Percentiles rank a stretch among this genome's conserved stretches.
These are phyloP conservation scores for Juncus effusus DNA, from an alignment of 176 grass and related monocot genomes.

Conservation along the genomic window DNA sequence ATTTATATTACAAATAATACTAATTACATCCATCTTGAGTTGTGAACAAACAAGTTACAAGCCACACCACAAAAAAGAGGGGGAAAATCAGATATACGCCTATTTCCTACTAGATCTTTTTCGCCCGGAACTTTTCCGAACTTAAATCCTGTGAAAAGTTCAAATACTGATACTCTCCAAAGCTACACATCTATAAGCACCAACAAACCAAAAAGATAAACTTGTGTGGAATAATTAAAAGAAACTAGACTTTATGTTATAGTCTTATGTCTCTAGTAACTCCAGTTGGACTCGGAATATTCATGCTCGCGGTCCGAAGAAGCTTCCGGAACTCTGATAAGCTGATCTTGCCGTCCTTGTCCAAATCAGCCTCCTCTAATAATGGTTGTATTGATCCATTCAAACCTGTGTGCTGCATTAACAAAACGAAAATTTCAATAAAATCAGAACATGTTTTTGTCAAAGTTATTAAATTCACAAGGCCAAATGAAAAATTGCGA, in stretches of 20 bases:
- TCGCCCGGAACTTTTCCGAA: constrained; percentile 11
- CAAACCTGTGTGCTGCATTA: constrained; percentile 62
- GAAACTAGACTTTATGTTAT: neutral
- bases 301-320: constrained; percentile 85
- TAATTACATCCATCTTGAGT: constrained; percentile 7
- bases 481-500: neutral
- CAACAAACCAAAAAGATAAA: constrained; percentile 21
- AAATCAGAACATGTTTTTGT: neutral
- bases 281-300: constrained; percentile 71
- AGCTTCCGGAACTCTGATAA: constrained; percentile 80
- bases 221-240: neutral
- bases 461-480: neutral
- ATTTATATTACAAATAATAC: constrained; percentile 1
- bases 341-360: constrained; percentile 90
- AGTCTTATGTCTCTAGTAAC: constrained; percentile 26
- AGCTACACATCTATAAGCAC: constrained; percentile 20
- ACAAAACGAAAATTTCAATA: neutral
- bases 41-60: constrained; percentile 4
- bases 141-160: neutral
- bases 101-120: constrained; percentile 23
- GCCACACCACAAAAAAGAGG: constrained; percentile 5
- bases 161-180: constrained; percentile 16
- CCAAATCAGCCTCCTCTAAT: constrained; percentile 78
- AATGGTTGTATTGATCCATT: constrained; percentile 84
- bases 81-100: constrained; percentile 16